These are phyloP conservation scores for Saccharomyces kudriavzevii DNA, from an alignment of 805 yeast species.

Conservation along the genomic window DNA sequence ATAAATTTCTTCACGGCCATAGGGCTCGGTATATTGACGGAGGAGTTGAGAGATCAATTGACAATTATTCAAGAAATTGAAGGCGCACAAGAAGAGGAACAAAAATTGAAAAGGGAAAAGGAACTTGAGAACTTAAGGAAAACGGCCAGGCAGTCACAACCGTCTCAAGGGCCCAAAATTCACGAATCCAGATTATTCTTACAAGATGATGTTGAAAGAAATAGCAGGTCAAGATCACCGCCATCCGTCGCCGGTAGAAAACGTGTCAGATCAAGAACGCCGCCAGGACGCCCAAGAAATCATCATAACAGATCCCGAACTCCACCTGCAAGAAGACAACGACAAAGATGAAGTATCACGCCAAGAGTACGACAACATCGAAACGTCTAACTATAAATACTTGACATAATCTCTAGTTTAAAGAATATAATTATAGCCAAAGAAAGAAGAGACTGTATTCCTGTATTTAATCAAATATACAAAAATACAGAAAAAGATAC, in stretches of 20 bases:
- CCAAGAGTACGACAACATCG: slow-evolving; percentile 7
- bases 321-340: slow-evolving; percentile 15
- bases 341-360: slow-evolving; percentile 7
- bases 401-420: neutral
- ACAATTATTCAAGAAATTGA: slow-evolving; percentile 28
- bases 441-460: slow-evolving; percentile 7
- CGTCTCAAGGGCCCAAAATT: neutral
- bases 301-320: slow-evolving; percentile 17
- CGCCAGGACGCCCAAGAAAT: slow-evolving; percentile 9
- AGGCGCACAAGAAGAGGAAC: slow-evolving; percentile 10
- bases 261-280: slow-evolving; percentile 2
- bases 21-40: slow-evolving; percentile 78
- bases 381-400: neutral
- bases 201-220: neutral
- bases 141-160: neutral
- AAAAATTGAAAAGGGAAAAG: neutral
- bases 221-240: neutral
- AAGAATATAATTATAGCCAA: neutral
- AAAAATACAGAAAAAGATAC: slow-evolving; percentile 1
- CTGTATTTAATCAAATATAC: slow-evolving; percentile 12
- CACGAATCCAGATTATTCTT: neutral
- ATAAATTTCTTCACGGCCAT: slow-evolving; percentile 91
- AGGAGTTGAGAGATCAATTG: slow-evolving; percentile 60
- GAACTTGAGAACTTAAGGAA: neutral
- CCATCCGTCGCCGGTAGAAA: slow-evolving; percentile 1